Base-by-base conservation (phyloP, 768 basidiomycete genomes). In the Amanita exitialis region DNA sequence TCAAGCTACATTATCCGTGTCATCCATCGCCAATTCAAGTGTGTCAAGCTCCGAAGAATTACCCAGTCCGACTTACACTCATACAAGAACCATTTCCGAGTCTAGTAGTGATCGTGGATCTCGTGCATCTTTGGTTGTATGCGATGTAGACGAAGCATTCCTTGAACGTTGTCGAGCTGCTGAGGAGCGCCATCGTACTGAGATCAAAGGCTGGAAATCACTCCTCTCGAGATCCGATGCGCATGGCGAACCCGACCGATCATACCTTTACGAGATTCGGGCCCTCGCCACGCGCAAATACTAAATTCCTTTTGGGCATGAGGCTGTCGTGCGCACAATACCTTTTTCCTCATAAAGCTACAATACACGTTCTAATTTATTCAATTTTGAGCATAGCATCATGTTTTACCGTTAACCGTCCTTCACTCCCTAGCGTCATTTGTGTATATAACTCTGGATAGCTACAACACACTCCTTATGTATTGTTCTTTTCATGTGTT, bases 221-320 rank as follows among this genome's bases (percentile, higher is more conserved):
- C 56, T 63, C 12, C 57, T 71, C 13, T 56, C 68, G 27, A 66
- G 58, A 51, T 65, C 66, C 39, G 72, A 72, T 51, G 56, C 66
- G 25, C 70, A 68, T 47, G 55, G 66, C 20, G 72, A 76, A 49
- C 69, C 76, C 30, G 82, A 83, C 60, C 79, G 83, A 52, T 76
- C 78, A 35, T 75, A 79, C 59, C 71, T 92, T 32, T 86, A 79
- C 65, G 89, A 91, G 65, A 90, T 92, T 54, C 80, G 89, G 56
- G 85, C 83, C 21, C 77, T 92, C 51, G 89, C 89, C 13, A 90
- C 86, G n/a, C 79, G 87, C 64, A 83, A 81, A 64, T 90, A 90
- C 66, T 86, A 61, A 78, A 57, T 51, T 37, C 38, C 45, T 16
- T 23, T 30, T 34, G 42, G 49, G 30, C 21, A 27, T 35, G 28